Evolutionary conservation across 169 alveolate species (phyloP), one percentile per base, ranked within the genome.

Genomic region (Cardiosporidium cionae): DNA sequence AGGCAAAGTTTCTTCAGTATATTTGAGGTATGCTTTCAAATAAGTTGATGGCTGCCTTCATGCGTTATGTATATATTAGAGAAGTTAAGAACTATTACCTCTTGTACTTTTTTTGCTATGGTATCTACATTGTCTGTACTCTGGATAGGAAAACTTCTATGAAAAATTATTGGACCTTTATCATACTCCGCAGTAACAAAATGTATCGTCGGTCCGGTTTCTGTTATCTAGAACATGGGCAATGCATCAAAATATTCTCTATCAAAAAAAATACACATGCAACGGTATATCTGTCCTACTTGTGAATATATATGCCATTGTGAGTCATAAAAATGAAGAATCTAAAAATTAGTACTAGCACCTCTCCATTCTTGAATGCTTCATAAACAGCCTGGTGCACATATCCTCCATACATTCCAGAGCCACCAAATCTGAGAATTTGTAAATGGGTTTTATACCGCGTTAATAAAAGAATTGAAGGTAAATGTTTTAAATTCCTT

Each of bases 401-500:
- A 9, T 65, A 3, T 3, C 25, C 3, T 35, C 72, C 72, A 33
- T 32, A 65, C 72, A 65, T 65, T 27, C 72, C 72, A 9, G 16
- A 29, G 3, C 72, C 72, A 3, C 72, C 72, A 65, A 65, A 65
- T 33, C 72, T 63, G 58, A 29, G n/a, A 44, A 63, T n/a, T 9
- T n/a, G 22, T n/a, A 9, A 63, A 16, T 63, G 22, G 64, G 22
- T 63, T 63, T 9, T n/a, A 44, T n/a, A 44, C 58, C 9, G n/a
- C 58, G 58, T n/a, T 9, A 9, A 44, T 9, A 44, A 9, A n/a
- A 9, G 9, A 9, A 9, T 9, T 44, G 58, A n/a, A 9, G 58
- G 9, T 44, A n/a, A n/a, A n/a, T n/a, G n/a, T n/a, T n/a, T n/a
- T n/a, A n/a, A n/a, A n/a, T n/a, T n/a, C n/a, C n/a, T n/a, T n/a